These are phyloP conservation scores for Phytomonas francai DNA, from an alignment of 208 protist genomes.

Conservation along the genomic window DNA sequence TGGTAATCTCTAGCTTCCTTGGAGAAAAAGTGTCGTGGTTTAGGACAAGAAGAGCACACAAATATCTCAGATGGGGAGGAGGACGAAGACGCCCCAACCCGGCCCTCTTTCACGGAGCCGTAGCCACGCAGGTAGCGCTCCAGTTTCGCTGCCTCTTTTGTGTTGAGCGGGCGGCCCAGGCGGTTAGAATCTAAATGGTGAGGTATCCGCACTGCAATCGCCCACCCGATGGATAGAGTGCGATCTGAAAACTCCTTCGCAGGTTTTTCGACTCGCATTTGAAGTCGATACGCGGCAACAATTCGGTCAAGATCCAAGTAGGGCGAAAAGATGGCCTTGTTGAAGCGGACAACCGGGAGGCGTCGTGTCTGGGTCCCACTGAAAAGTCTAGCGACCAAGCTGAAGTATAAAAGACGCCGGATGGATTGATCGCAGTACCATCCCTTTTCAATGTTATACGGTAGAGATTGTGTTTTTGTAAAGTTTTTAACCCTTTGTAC, in stretches of 20 bases:
- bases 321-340: background rate
- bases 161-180: constrained; percentile 29
- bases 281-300: background rate
- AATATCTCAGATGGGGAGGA: background rate
- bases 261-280: background rate
- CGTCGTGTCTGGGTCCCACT: background rate
- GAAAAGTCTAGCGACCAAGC: background rate
- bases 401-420: background rate
- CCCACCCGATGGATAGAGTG: background rate
- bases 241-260: background rate
- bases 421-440: background rate
- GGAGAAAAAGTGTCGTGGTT: constrained; percentile 18
- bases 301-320: background rate
- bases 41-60: constrained; percentile 15
- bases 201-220: constrained; percentile 7
- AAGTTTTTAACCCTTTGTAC: background rate
- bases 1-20: constrained; percentile 11
- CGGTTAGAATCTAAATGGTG: constrained; percentile 23
- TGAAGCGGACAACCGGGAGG: background rate
- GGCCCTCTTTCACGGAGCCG: constrained; percentile 12
- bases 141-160: constrained; percentile 29
- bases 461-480: background rate
- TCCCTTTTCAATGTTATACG: too few relatives aligned
- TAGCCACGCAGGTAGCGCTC: constrained; percentile 27
- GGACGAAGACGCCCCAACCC: background rate